Evolutionary conservation across 164 flowering plant species (phyloP), one percentile per base, ranked within the genome.

Genomic region (Cinnamomum micranthum): DNA sequence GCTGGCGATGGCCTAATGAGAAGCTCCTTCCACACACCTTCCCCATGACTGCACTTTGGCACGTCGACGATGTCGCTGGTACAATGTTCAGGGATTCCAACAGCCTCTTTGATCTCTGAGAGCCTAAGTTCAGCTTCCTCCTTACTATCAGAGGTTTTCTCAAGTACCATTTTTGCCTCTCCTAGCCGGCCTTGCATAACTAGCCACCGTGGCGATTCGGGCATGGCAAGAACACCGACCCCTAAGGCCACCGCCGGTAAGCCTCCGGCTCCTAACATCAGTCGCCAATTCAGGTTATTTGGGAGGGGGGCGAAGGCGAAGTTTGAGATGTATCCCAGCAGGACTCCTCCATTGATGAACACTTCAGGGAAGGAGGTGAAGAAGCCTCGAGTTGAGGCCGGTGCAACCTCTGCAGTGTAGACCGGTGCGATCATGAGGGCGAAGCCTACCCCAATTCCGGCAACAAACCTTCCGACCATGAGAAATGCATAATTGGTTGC

Each of bases 131-230:
- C 55, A 20, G 82, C 76, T 52, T 81, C 86, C 66, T 75, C 77
- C 25, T 51, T 10, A 11, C 74, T 65, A 27, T 83, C 79, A 7
- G 84, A 81, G 47, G 77, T 81, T 24, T 73, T 81, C 64, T 58
- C 67, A 4, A 83, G 77, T 19, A 81, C 84, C 6, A 31, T 50
- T 62, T 70, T 83, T 14, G 85, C 85, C 1, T 83, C 85, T 9
- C 78, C 80, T 13, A 81, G 75, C 50, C 82, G 77, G 41, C 84
- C 84, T 60, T 83, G 80, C 80, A 83, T 76, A n/a, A 83, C 77
- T 35, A 81, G 81, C 86, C 86, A 83, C 7, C 85, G 71, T 10
- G 85, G 85, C 7, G 85, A 83, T 74, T 83, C 85, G 50, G 85
- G 85, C 84, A 83, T 81, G 71, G 69, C 23, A 17, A 83, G 73